A percentile compares a stretch with the other conserved stretches of the same genome.
Evolutionary conservation across 2,329 filamentous ascomycete species (phyloP).

Genomic region (Helotiales sp.): DNA sequence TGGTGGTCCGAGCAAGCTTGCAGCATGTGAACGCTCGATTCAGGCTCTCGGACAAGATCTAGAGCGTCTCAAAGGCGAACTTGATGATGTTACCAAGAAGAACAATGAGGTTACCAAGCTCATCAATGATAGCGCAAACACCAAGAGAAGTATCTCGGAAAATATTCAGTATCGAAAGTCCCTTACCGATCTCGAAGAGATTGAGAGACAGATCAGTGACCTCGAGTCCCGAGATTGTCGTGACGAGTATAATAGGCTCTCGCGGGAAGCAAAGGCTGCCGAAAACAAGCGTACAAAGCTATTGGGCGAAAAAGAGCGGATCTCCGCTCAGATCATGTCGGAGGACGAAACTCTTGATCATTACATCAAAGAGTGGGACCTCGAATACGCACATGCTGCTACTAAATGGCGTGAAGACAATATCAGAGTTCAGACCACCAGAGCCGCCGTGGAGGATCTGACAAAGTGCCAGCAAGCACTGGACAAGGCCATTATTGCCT

Average conservation of each 20-base stretch:
- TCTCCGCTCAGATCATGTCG: constrained; percentile 77
- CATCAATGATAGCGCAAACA: constrained; percentile 76
- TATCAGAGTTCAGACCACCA: constrained; percentile 88
- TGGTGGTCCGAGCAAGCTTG: constrained; percentile 72
- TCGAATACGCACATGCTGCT: constrained; percentile 82
- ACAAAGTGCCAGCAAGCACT: constrained; percentile 79
- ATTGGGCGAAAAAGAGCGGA: constrained; percentile 69
- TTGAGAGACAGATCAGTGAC: constrained; percentile 69
- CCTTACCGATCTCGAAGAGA: constrained; percentile 63
- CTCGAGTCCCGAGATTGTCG: constrained; percentile 62
- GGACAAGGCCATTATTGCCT: constrained; percentile 97
- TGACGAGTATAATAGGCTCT: constrained; percentile 53
- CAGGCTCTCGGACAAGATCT: constrained; percentile 67
- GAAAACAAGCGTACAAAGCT: constrained; percentile 69
- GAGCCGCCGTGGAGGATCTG: constrained; percentile 88
- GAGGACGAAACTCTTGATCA: constrained; percentile 79
- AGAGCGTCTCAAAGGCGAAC: constrained; percentile 64
- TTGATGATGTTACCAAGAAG: constrained; percentile 63
- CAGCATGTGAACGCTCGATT: constrained; percentile 68
- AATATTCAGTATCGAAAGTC: constrained; percentile 86
- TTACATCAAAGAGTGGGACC: constrained; percentile 76
- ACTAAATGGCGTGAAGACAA: constrained; percentile 81
- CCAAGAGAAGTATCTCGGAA: constrained; percentile 83
- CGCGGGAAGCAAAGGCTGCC: constrained; percentile 67
- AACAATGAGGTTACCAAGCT: not conserved